These are phyloP conservation scores for Trichophyton simii DNA, from an alignment of 2,329 filamentous ascomycete genomes.

Conservation along the genomic window DNA sequence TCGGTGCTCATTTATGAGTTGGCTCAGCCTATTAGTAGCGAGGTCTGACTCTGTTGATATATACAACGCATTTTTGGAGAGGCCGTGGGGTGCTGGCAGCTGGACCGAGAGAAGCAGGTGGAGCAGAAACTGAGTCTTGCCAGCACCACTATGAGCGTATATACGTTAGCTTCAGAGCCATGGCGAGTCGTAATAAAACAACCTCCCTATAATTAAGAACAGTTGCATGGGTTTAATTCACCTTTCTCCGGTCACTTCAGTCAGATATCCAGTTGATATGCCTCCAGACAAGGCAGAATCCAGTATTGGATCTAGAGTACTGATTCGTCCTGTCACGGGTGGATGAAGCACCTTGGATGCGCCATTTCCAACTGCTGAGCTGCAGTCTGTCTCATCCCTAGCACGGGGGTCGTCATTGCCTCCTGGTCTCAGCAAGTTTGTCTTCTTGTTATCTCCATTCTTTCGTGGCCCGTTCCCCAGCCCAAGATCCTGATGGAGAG, in stretches of 20 bases:
- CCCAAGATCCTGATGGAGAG: slow-evolving; percentile 52
- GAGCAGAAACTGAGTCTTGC: slow-evolving; percentile 89
- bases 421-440: not conserved
- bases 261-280: slow-evolving; percentile 66
- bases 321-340: slow-evolving; percentile 46
- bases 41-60: slow-evolving; percentile 85
- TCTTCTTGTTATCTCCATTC: slow-evolving; percentile 7
- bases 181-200: not conserved
- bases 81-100: slow-evolving; percentile 58
- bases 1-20: slow-evolving; percentile 61
- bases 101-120: slow-evolving; percentile 74
- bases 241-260: slow-evolving; percentile 88
- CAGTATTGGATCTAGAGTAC: slow-evolving; percentile 62
- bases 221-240: slow-evolving; percentile 19
- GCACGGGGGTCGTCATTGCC: not conserved
- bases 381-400: not conserved
- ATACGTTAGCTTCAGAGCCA: not conserved
- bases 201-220: too few relatives aligned
- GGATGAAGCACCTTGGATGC: not conserved
- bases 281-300: slow-evolving; percentile 66
- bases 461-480: slow-evolving; percentile 18
- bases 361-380: not conserved
- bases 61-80: slow-evolving; percentile 68
- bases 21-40: slow-evolving; percentile 65
- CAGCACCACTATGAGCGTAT: slow-evolving; percentile 51